Evolutionary conservation across 139 green algal genomes (phyloP).

Genomic region (Mychonastes homosphaera): DNA sequence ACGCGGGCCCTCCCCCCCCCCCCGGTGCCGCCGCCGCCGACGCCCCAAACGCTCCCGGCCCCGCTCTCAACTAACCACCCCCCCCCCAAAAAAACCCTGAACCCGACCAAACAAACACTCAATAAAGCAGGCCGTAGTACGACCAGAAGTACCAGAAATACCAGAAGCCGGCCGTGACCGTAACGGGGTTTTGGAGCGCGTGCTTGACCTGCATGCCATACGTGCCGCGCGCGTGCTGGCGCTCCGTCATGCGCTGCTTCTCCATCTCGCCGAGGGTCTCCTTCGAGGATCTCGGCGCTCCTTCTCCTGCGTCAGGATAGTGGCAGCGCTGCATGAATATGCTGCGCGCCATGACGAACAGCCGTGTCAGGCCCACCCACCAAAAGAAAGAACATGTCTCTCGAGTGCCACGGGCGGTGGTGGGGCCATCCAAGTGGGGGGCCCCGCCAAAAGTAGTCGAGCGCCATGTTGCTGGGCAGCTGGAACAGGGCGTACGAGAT

Average conservation of each 20-base stretch:
- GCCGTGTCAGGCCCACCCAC: slow-evolving; percentile 41
- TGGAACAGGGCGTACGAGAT: slow-evolving; percentile 36
- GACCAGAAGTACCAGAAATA: slow-evolving; percentile 18
- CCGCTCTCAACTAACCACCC: no score
- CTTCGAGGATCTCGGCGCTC: slow-evolving; percentile 12
- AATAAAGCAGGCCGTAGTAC: background rate
- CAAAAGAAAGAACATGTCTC: slow-evolving; percentile 47
- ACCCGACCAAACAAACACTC: no score
- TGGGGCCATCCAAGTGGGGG: slow-evolving; percentile 41
- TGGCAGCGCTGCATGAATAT: slow-evolving; percentile 29
- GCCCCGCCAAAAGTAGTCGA: slow-evolving; percentile 37
- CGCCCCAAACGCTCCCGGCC: no score
- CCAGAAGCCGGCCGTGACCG: slow-evolving; percentile 1
- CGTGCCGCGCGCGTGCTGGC: slow-evolving; percentile 3
- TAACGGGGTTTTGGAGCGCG: slow-evolving; percentile 9
- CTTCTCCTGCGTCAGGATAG: slow-evolving; percentile 40
- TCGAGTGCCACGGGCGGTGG: slow-evolving; percentile 52
- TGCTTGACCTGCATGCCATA: slow-evolving; percentile 13
- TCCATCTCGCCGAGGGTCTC: slow-evolving; percentile 15
- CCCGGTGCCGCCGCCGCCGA: no score
- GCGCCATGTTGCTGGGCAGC: slow-evolving; percentile 3
- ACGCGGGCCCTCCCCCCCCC: no score
- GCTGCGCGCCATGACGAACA: slow-evolving; percentile 14
- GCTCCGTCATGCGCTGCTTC: slow-evolving; percentile 5
- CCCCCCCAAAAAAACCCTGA: no score